Percentiles rank a stretch among this genome's conserved stretches.
These are phyloP conservation scores for Aspergillus piperis DNA, from an alignment of 2,329 filamentous ascomycete species.

Conservation along the genomic window DNA sequence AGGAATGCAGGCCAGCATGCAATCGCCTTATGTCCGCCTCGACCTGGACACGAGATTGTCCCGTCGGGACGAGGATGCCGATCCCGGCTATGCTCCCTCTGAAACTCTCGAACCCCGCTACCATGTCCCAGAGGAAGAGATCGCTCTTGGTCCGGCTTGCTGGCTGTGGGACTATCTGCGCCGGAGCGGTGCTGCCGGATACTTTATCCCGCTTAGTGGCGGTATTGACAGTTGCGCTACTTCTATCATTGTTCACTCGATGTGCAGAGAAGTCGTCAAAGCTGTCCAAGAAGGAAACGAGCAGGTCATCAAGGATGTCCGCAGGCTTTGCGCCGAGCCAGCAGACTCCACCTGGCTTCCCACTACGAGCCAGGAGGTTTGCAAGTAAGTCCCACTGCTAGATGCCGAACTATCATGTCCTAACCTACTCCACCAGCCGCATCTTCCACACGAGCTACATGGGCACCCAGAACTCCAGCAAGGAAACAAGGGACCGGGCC, in stretches of 20 bases:
- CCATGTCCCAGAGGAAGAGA: constrained; percentile 67
- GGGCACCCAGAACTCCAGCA: constrained; percentile 68
- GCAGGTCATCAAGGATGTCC: constrained; percentile 58
- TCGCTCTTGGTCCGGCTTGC: constrained; percentile 64
- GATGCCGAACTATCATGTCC: neutral
- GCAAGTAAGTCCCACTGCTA: constrained; percentile 33
- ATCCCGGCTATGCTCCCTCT: constrained; percentile 50
- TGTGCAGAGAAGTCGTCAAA: constrained; percentile 42
- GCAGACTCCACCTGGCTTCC: constrained; percentile 54
- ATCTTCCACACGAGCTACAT: constrained; percentile 69
- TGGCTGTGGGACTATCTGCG: constrained; percentile 59
- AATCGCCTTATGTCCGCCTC: constrained; percentile 38
- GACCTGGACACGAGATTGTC: constrained; percentile 40
- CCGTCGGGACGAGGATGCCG: constrained; percentile 41
- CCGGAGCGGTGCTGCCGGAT: constrained; percentile 39
- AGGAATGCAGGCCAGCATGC: constrained; percentile 37
- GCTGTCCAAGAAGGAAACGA: constrained; percentile 38
- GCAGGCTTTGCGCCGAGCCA: constrained; percentile 54
- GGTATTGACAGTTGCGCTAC: constrained; percentile 45
- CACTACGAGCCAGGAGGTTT: constrained; percentile 61
- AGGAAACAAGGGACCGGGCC: constrained; percentile 68
- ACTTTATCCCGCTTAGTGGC: constrained; percentile 43
- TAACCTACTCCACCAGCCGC: constrained; percentile 25
- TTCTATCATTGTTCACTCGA: constrained; percentile 42
- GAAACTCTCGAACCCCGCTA: constrained; percentile 52